Evolutionary conservation across 2,329 filamentous ascomycete genomes (phyloP).

Genomic region (Xylaria sp.): DNA sequence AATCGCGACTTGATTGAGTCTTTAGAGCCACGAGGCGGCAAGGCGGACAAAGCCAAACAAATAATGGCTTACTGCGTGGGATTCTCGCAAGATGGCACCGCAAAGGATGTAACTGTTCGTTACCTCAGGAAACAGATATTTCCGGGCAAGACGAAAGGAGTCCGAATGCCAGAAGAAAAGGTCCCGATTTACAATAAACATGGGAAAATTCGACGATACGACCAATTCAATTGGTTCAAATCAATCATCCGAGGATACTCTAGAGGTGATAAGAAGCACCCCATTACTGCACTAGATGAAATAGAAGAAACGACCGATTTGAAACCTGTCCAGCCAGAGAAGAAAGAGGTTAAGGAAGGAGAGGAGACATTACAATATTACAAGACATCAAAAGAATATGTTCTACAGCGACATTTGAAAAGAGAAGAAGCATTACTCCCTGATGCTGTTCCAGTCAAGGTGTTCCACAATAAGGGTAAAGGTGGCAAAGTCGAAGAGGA

Average conservation of each 20-base stretch:
- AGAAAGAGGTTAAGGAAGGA: slow-evolving; percentile 77
- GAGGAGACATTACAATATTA: slow-evolving; percentile 88
- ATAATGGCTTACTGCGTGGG: slow-evolving; percentile 90
- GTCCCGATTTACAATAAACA: slow-evolving; percentile 80
- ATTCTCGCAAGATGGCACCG: slow-evolving; percentile 83
- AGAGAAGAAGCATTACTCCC: slow-evolving; percentile 88
- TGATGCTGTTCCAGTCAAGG: slow-evolving; percentile 73
- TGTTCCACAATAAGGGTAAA: slow-evolving; percentile 80
- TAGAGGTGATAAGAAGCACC: slow-evolving; percentile 59
- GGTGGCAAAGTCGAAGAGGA: slow-evolving; percentile 78
- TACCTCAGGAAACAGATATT: slow-evolving; percentile 85
- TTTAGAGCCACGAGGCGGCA: slow-evolving; percentile 84
- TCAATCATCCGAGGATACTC: slow-evolving; percentile 78
- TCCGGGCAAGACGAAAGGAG: slow-evolving; percentile 90
- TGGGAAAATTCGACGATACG: slow-evolving; percentile 80
- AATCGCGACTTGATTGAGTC: slow-evolving; percentile 76
- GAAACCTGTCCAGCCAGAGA: slow-evolving; percentile 75
- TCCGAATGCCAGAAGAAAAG: slow-evolving; percentile 81
- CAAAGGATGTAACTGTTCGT: slow-evolving; percentile 92
- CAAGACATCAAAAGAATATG: slow-evolving; percentile 85
- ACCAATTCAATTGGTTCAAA: slow-evolving; percentile 90
- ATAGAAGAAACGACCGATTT: slow-evolving; percentile 82
- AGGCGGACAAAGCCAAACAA: slow-evolving; percentile 87
- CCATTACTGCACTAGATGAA: slow-evolving; percentile 77
- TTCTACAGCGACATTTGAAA: slow-evolving; percentile 85